Percentiles rank a stretch among this genome's conserved stretches.
phyloP scores from a whole-genome alignment of 2,329 filamentous ascomycete species.

The Aureobasidium sp. region DNA sequence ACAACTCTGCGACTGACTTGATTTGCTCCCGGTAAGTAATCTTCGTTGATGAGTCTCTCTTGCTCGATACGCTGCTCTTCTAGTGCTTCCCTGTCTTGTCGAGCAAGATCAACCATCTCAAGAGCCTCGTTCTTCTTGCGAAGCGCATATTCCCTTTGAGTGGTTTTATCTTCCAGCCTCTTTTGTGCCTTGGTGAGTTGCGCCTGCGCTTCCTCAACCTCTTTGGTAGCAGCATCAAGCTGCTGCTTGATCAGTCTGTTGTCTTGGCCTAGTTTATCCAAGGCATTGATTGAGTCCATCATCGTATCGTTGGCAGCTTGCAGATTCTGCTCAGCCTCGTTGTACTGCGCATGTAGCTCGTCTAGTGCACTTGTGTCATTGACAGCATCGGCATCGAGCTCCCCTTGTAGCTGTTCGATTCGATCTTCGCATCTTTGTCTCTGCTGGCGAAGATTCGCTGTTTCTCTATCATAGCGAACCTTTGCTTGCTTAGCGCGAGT shows the following conservation, averaged over 20 bases:
- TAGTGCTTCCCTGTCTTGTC: constrained; percentile 26
- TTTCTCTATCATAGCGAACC: constrained; percentile 41
- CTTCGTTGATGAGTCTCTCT: constrained; percentile 23
- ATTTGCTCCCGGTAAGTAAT: constrained; percentile 20
- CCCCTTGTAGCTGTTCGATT: constrained; percentile 60
- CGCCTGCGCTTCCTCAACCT: constrained; percentile 22
- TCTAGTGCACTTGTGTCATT: constrained; percentile 49
- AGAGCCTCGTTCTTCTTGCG: constrained; percentile 37
- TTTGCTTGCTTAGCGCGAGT: constrained; percentile 46
- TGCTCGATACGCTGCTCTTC: constrained; percentile 26
- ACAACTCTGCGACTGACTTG: constrained; percentile 23
- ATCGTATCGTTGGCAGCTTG: constrained; percentile 38
- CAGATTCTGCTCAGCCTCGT: constrained; percentile 47
- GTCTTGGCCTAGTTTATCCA: constrained; percentile 36
- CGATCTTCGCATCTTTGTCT: constrained; percentile 55
- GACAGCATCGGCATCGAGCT: constrained; percentile 44
- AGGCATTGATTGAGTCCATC: constrained; percentile 42
- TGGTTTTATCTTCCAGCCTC: constrained; percentile 26
- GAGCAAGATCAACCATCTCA: constrained; percentile 28
- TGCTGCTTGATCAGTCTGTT: constrained; percentile 25
- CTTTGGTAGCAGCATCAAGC: constrained; percentile 26
- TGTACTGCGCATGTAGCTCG: constrained; percentile 43
- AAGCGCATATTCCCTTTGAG: constrained; percentile 30
- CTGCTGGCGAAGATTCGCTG: constrained; percentile 46
- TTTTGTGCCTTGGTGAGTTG: constrained; percentile 27